Base-by-base conservation (phyloP, 108 stramenopile genomes). In the Cylindrotheca closterium region DNA sequence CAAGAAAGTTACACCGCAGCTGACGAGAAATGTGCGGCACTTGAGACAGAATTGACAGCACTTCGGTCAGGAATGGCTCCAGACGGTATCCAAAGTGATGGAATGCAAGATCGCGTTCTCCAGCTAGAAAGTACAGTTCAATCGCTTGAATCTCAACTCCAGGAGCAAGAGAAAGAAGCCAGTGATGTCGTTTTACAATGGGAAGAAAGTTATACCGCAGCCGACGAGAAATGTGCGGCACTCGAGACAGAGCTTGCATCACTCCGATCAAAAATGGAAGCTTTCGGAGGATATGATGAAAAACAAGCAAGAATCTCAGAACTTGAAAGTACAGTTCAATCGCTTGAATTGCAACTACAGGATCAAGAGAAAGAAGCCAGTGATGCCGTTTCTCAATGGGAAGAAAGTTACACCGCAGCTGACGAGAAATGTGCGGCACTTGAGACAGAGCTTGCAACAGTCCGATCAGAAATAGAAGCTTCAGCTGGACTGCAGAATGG, bases 351-450 rank as follows among this genome's bases (percentile, higher is more conserved):
- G 12, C 79, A 79, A 59, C 30, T 79, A 23, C 57, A 70, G 26
- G 70, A 77, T 28, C 74, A 87, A 64, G 75, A 83, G 31, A 53
- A 73, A 26, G 84, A 81, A 55, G 81, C 89, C 2, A 70, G 60
- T 51, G 73, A 70, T 3, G 73, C 65, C 18, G 68, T 80, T 62
- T 30, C 67, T 21, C 47, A 79, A 42, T 84, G 77, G 79, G 65
- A 84, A 42, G 76, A 74, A 19, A 67, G 49, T 12, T 71, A 60
- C 21, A 58, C 30, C 22, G 65, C 17, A 18, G 58, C 73, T 12
- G 67, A 72, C 30, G 5, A 45, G 29, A 64, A 60, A 32, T 64
- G 55, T 10, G 18, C 57, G 15, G 33, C 45, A 28, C 29, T 63
- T 17, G 63, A 78, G 37, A 50, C 18, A 8, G 71, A 77, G 57